phyloP scores from a whole-genome alignment of 495 filamentous ascomycete genomes.

The Apiosordaria backusii region DNA sequence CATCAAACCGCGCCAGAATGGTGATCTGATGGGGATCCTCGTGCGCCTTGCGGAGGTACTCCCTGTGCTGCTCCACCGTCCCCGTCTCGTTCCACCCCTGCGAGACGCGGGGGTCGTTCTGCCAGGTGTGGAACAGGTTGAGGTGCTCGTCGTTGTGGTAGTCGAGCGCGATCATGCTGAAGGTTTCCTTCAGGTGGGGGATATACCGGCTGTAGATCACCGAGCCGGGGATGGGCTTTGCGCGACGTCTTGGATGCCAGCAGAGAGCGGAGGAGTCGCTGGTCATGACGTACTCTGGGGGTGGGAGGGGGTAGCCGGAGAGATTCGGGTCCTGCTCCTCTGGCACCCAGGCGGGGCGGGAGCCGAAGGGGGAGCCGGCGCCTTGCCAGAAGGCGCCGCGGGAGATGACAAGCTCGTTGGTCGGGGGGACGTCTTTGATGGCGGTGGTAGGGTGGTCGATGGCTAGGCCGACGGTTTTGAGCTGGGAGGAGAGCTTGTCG shows the following conservation, averaged over 20 bases:
- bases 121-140: slow-evolving; percentile 61
- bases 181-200: slow-evolving; percentile 61
- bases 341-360: slow-evolving; percentile 58
- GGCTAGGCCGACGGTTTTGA: slow-evolving; percentile 51
- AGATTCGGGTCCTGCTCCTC: slow-evolving; percentile 36
- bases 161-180: slow-evolving; percentile 62
- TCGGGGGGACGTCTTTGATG: slow-evolving; percentile 13
- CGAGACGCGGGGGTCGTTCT: slow-evolving; percentile 67
- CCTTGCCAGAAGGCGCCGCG: slow-evolving; percentile 65
- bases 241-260: slow-evolving; percentile 57
- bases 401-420: slow-evolving; percentile 41
- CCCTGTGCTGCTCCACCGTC: slow-evolving; percentile 58
- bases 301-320: slow-evolving; percentile 50
- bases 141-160: slow-evolving; percentile 52
- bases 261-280: slow-evolving; percentile 31
- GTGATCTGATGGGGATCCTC: slow-evolving; percentile 61
- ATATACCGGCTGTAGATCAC: slow-evolving; percentile 66
- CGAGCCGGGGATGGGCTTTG: slow-evolving; percentile 59
- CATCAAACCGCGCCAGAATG: slow-evolving; percentile 60
- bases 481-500: slow-evolving; percentile 44
- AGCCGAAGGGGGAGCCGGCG: slow-evolving; percentile 59
- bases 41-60: slow-evolving; percentile 57
- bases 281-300: slow-evolving; percentile 55
- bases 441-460: slow-evolving; percentile 40
- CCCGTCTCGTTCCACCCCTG: slow-evolving; percentile 67